A percentile compares a stretch with the other conserved stretches of the same genome.
These are phyloP conservation scores for Pseudopyrenochaeta lycopersici DNA, from an alignment of 2,329 filamentous ascomycete genomes.

Conservation along the genomic window DNA sequence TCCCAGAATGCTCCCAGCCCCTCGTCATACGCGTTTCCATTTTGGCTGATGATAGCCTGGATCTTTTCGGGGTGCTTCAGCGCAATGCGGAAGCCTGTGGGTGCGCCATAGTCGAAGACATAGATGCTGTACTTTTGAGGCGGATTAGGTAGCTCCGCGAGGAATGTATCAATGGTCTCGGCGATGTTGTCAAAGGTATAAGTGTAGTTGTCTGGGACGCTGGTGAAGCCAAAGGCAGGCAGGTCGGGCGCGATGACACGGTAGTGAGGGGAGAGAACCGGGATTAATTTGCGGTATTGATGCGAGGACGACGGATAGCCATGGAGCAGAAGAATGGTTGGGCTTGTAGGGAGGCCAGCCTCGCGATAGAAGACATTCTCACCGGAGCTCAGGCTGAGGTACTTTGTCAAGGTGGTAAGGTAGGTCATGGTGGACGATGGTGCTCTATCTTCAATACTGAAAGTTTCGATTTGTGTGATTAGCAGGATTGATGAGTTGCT, in stretches of 20 bases:
- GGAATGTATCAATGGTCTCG: slow-evolving; percentile 58
- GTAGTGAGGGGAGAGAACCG: slow-evolving; percentile 53
- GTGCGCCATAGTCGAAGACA: slow-evolving; percentile 71
- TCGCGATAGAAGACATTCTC: slow-evolving; percentile 52
- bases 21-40: slow-evolving; percentile 69
- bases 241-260: slow-evolving; percentile 66
- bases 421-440: slow-evolving; percentile 17
- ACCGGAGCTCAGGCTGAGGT: slow-evolving; percentile 26
- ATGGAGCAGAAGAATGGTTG: slow-evolving; percentile 57
- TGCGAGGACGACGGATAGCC: slow-evolving; percentile 59
- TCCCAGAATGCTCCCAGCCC: slow-evolving; percentile 63
- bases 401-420: slow-evolving; percentile 22
- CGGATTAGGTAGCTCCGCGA: slow-evolving; percentile 57
- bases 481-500: too few species aligned
- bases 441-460: not conserved
- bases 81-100: slow-evolving; percentile 63
- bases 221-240: slow-evolving; percentile 68
- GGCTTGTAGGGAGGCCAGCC: slow-evolving; percentile 41
- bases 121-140: slow-evolving; percentile 62
- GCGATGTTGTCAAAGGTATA: slow-evolving; percentile 66
- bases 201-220: slow-evolving; percentile 54
- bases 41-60: slow-evolving; percentile 65
- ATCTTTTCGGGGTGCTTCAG: slow-evolving; percentile 59
- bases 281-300: slow-evolving; percentile 58
- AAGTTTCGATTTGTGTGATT: not conserved